These are phyloP conservation scores for Fusarium sp. DNA, from an alignment of 2,329 filamentous ascomycete genomes.

Conservation along the genomic window DNA sequence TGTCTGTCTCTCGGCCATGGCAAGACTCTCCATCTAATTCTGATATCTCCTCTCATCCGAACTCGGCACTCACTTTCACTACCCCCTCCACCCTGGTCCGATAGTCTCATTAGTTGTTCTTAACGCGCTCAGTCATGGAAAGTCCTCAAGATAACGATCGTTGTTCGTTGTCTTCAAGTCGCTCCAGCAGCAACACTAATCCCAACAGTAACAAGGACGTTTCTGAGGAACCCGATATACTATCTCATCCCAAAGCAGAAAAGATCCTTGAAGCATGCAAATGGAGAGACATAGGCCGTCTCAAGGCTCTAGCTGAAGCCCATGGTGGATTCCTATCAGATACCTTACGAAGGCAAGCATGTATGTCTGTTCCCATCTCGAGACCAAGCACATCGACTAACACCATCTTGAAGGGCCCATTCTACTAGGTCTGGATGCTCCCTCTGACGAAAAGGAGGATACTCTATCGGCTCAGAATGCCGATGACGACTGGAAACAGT, in stretches of 20 bases:
- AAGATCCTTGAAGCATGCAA: slow-evolving; percentile 69
- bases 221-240: slow-evolving; percentile 30
- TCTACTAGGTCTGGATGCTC: slow-evolving; percentile 61
- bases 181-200: slow-evolving; percentile 27
- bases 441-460: slow-evolving; percentile 32
- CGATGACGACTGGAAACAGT: slow-evolving; percentile 65
- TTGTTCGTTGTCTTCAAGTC: slow-evolving; percentile 22
- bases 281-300: slow-evolving; percentile 65
- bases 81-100: slow-evolving; percentile 2
- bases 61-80: neutral
- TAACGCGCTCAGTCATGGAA: slow-evolving; percentile 32
- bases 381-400: slow-evolving; percentile 30
- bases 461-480: slow-evolving; percentile 24
- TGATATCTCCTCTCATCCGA: slow-evolving; percentile 18
- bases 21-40: slow-evolving; percentile 29
- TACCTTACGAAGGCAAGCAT: slow-evolving; percentile 77
- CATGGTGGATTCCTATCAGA: slow-evolving; percentile 77
- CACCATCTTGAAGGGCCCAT: slow-evolving; percentile 68
- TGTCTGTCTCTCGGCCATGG: slow-evolving; percentile 23
- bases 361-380: slow-evolving; percentile 66
- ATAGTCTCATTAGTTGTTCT: neutral
- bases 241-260: slow-evolving; percentile 52
- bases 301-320: slow-evolving; percentile 71
- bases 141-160: slow-evolving; percentile 20
- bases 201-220: slow-evolving; percentile 31